These are phyloP conservation scores for Dillenia turbinata DNA, from an alignment of 164 flowering plant species.

Conservation along the genomic window DNA sequence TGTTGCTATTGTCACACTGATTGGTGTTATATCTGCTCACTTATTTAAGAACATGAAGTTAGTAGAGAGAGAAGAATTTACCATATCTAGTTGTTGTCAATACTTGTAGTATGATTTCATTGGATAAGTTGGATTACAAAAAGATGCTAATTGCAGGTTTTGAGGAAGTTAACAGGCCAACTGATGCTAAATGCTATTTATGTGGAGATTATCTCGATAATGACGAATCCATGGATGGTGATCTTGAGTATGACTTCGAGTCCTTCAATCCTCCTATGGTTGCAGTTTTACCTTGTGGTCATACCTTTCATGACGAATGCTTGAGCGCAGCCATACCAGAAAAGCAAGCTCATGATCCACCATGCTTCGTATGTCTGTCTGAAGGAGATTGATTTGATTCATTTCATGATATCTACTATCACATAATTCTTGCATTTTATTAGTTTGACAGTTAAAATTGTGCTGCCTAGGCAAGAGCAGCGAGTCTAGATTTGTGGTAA, in stretches of 20 bases:
- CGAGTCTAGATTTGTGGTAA: neutral
- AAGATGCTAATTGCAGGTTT: too few relatives aligned
- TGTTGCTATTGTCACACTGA: too few relatives aligned
- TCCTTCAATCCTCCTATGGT: conserved; percentile 19
- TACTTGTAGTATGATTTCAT: too few relatives aligned
- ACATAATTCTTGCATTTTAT: neutral
- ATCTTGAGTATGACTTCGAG: neutral
- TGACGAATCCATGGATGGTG: too few relatives aligned
- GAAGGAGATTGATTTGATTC: conserved; percentile 9
- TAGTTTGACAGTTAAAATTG: neutral
- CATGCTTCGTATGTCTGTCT: conserved; percentile 41
- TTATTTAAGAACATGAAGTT: too few relatives aligned
- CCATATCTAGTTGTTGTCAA: too few relatives aligned
- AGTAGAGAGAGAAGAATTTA: too few relatives aligned
- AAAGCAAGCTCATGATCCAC: conserved; percentile 31
- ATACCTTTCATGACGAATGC: conserved; percentile 39
- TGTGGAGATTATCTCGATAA: too few relatives aligned
- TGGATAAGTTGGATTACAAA: too few relatives aligned
- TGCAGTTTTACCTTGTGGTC: conserved; percentile 47
- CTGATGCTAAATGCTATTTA: too few relatives aligned
- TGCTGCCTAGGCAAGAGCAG: neutral
- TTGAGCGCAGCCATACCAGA: conserved; percentile 31
- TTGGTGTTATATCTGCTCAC: too few relatives aligned
- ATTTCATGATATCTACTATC: neutral
- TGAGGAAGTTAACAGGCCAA: too few relatives aligned